Base-by-base conservation (phyloP, 2,329 filamentous ascomycete genomes). In the Colletotrichum echinochloae region DNA sequence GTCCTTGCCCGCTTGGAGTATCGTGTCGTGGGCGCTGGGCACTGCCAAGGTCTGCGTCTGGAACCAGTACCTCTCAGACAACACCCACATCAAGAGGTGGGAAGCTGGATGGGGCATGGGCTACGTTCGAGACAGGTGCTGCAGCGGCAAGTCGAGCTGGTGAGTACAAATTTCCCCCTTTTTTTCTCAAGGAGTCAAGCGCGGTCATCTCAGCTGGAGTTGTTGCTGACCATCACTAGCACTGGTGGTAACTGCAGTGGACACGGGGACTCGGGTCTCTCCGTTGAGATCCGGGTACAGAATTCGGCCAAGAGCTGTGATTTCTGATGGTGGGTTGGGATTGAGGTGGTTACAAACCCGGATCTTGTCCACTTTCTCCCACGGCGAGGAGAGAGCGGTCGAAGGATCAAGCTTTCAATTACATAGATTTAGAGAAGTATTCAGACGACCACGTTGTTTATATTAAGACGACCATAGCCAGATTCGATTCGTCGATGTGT, bases 41-140 rank as follows among this genome's bases (percentile, higher is more conserved):
- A 56, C 54, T n/a, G 54, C 54, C 54, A 56, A 39, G 35, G 54
- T 56, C 54, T 56, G 54, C 54, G 54, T 14, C 20, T 26, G 26
- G 12, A 56, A 56, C 54, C 26, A 26, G 54, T 56, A 56, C 20
- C 54, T 56, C 11, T 56, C 54, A 18, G 54, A 56, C 14, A 56
- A 56, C 35, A 56, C 54, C 23, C 54, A 56, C 54, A n/a, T 56
- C 8, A 56, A 39, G 11, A 35, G 41, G 18, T 56, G 54, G 54
- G 54, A 56, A 35, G 54, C 12, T n/a, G 54, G 54, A 26, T 56
- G 54, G 54, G 54, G 54, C 33, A 56, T 56, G 54, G 54, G 54
- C 26, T 56, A 56, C 20, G n/a, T 56, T 26, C 33, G n/a, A n/a
- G 54, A 56, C 6, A 56, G 28, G 54, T 56, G 54, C 54, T 56